Conservation (phyloP, 2,329 filamentous ascomycete genomes). For the Triangularia verruculosa region DNA sequence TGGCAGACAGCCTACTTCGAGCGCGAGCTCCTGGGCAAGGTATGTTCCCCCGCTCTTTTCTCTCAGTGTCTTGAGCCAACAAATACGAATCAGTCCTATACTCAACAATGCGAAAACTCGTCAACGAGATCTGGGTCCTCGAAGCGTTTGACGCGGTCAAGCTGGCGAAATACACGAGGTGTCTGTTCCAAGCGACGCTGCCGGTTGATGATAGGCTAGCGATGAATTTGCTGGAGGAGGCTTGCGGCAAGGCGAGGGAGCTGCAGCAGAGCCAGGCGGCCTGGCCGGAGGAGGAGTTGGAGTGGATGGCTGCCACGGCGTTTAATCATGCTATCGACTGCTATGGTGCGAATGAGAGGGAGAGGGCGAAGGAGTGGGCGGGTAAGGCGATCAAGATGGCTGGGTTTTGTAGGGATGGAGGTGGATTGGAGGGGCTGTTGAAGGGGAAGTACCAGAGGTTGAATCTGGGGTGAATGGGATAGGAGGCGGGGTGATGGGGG, state of each 20-base stretch:
- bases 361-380: slow-evolving; percentile 58
- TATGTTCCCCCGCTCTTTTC: slow-evolving; percentile 31
- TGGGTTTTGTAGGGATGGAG: slow-evolving; percentile 52
- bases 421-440: slow-evolving; percentile 42
- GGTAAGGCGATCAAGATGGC: slow-evolving; percentile 61
- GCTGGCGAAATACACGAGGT: slow-evolving; percentile 74
- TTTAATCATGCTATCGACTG: slow-evolving; percentile 71
- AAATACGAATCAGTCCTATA: slow-evolving; percentile 43
- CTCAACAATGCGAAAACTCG: slow-evolving; percentile 59
- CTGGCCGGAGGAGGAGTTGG: slow-evolving; percentile 66
- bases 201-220: slow-evolving; percentile 54
- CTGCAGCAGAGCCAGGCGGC: slow-evolving; percentile 41
- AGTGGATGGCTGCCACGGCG: slow-evolving; percentile 68
- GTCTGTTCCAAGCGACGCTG: slow-evolving; percentile 68
- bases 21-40: slow-evolving; percentile 50
- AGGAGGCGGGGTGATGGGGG: no score
- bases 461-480: not conserved
- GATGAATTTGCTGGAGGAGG: slow-evolving; percentile 62
- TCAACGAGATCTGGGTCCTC: slow-evolving; percentile 63
- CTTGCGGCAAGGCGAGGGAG: slow-evolving; percentile 50
- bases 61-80: not conserved
- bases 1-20: slow-evolving; percentile 63
- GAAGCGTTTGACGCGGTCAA: slow-evolving; percentile 55
- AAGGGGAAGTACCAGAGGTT: slow-evolving; percentile 45
- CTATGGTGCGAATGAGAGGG: slow-evolving; percentile 54